phyloP scores from a whole-genome alignment of 2,329 filamentous ascomycete species.

The Davidsoniella neocaledoniae region DNA sequence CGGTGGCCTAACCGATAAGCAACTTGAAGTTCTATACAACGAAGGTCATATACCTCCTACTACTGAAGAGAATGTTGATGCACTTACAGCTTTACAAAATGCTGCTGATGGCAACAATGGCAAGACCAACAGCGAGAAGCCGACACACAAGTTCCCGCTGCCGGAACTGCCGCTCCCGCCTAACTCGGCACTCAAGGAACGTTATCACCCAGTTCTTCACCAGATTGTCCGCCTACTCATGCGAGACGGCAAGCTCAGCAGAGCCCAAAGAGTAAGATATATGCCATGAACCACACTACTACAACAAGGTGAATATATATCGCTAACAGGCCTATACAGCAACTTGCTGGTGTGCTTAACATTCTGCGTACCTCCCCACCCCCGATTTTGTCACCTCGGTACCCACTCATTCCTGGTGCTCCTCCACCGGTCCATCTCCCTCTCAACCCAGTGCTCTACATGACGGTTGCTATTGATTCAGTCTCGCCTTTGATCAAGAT shows the following conservation, averaged over 20 bases:
- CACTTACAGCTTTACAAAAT: constrained; percentile 12
- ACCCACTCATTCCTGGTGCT: constrained; percentile 56
- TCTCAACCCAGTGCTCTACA: constrained; percentile 75
- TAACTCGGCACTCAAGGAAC: constrained; percentile 49
- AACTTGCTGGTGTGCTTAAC: constrained; percentile 71
- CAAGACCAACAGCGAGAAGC: constrained; percentile 16
- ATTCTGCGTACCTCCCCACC: constrained; percentile 70
- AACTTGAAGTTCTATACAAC: constrained; percentile 27
- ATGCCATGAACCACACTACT: not conserved
- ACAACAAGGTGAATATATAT: not conserved
- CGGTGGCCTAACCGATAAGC: constrained; percentile 25
- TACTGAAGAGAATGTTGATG: constrained; percentile 14
- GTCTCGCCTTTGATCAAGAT: constrained; percentile 79
- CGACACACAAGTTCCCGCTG: constrained; percentile 63
- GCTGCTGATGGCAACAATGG: constrained; percentile 13
- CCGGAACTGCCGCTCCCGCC: constrained; percentile 50
- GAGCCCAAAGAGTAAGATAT: constrained; percentile 66
- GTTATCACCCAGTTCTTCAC: constrained; percentile 70
- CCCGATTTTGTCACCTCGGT: constrained; percentile 54
- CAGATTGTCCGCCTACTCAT: constrained; percentile 87
- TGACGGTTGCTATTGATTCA: constrained; percentile 80
- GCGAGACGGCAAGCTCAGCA: constrained; percentile 75
- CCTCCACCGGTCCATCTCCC: constrained; percentile 68
- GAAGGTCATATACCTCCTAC: constrained; percentile 25
- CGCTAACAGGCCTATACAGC: constrained; percentile 30